phyloP scores from a whole-genome alignment of 2,329 filamentous ascomycete genomes.

The Ascochyta koolunga region DNA sequence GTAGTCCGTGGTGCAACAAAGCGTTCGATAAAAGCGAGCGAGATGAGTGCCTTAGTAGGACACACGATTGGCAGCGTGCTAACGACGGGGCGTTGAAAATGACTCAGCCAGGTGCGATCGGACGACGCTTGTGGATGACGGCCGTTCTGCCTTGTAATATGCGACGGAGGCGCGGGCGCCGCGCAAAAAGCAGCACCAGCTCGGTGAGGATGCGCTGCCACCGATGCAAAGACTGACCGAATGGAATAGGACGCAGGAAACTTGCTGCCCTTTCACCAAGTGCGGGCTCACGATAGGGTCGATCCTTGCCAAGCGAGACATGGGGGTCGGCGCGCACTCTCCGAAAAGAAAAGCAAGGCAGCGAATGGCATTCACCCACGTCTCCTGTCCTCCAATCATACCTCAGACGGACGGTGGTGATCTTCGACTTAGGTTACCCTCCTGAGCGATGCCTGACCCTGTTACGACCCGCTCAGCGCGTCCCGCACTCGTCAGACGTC shows the following conservation, averaged over 20 bases:
- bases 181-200: conserved; percentile 21
- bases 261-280: conserved; percentile 22
- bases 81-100: conserved; percentile 9
- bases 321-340: conserved; percentile 21
- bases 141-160: conserved; percentile 23
- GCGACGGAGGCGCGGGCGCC: conserved; percentile 20
- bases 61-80: conserved; percentile 5
- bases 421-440: conserved; percentile 37
- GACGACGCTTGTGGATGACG: conserved; percentile 23
- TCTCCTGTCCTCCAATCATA: conserved; percentile 26
- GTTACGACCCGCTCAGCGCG: conserved; percentile 27
- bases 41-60: neutral
- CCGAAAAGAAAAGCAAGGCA: conserved; percentile 30
- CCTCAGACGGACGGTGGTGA: conserved; percentile 16
- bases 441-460: conserved; percentile 32
- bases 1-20: conserved; percentile 13
- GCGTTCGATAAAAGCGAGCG: conserved; percentile 2
- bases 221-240: conserved; percentile 28
- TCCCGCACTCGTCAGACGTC: conserved; percentile 36
- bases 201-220: conserved; percentile 26
- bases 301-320: conserved; percentile 17
- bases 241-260: conserved; percentile 31
- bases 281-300: conserved; percentile 28
- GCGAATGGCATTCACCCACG: conserved; percentile 29
- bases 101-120: conserved; percentile 19